Conservation (phyloP, 2,329 filamentous ascomycete species). For the Phyllosticta citribraziliensis region DNA sequence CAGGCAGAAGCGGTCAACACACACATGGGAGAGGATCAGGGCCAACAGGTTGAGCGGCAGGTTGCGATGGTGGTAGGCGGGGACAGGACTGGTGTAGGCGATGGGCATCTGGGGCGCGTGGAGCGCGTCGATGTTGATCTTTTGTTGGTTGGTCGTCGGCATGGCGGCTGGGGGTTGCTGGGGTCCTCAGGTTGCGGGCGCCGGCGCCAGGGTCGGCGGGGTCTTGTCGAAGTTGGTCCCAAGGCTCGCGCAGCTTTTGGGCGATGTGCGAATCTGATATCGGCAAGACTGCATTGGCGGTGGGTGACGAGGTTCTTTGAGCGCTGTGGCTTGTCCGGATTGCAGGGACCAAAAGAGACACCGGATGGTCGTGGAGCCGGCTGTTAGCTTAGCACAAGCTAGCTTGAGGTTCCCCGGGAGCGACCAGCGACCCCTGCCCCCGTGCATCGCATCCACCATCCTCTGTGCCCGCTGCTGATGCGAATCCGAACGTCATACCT, state of each 20-base stretch:
- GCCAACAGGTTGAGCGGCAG: slow-evolving; percentile 51
- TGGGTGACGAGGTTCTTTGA: not conserved
- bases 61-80: slow-evolving; percentile 20
- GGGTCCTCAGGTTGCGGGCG: not conserved
- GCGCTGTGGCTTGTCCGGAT: not conserved
- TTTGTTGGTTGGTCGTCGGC: slow-evolving; percentile 1
- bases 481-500: too few relatives aligned
- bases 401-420: too few relatives aligned
- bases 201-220: not conserved
- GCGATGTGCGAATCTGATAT: not conserved
- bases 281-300: not conserved
- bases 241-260: not conserved
- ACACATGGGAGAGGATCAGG: slow-evolving; percentile 45
- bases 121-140: slow-evolving; percentile 2
- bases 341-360: not conserved
- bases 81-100: slow-evolving; percentile 6
- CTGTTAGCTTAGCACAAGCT: not conserved
- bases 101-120: slow-evolving; percentile 5
- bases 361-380: not conserved
- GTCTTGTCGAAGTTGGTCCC: not conserved
- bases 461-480: too few relatives aligned
- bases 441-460: too few relatives aligned
- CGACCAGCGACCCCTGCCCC: too few relatives aligned
- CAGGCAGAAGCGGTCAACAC: slow-evolving; percentile 15
- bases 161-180: not conserved